Conservation (phyloP, 2,329 filamentous ascomycete genomes). For the Grosmannia serpens region DNA sequence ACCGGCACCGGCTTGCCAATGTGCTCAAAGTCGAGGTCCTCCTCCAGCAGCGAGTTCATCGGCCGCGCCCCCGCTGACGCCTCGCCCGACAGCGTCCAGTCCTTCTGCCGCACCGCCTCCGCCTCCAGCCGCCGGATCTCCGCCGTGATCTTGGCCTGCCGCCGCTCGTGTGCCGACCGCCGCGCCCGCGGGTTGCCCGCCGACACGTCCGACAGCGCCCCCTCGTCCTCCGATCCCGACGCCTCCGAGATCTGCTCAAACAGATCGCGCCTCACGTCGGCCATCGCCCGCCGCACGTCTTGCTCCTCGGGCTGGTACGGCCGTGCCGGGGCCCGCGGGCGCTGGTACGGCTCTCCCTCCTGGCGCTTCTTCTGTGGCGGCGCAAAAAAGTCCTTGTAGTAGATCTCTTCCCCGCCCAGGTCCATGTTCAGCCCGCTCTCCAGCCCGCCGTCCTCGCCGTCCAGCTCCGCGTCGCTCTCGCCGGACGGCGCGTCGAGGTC, state of each 20-base stretch:
- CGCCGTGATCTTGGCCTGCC: conserved; percentile 73
- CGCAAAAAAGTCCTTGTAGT: conserved; percentile 89
- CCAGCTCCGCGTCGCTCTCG: conserved; percentile 50
- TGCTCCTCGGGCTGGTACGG: conserved; percentile 40
- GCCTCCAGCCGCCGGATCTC: conserved; percentile 89
- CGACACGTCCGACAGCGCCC: conserved; percentile 50
- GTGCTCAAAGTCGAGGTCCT: conserved; percentile 93
- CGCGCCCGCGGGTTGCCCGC: conserved; percentile 59
- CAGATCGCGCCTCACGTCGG: conserved; percentile 69
- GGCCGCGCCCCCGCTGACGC: conserved; percentile 72
- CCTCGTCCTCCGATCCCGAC: conserved; percentile 38
- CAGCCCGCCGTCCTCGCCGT: conserved; percentile 39
- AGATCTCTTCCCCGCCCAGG: conserved; percentile 74
- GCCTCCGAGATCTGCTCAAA: conserved; percentile 67
- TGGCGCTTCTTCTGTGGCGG: conserved; percentile 65
- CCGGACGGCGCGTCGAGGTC: conserved; percentile 64
- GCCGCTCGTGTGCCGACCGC: conserved; percentile 73
- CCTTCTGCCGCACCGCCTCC: conserved; percentile 75
- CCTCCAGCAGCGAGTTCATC: conserved; percentile 81
- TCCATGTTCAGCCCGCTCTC: conserved; percentile 15
- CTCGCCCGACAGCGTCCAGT: conserved; percentile 87
- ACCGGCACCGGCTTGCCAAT: conserved; percentile 90
- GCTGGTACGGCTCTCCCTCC: conserved; percentile 32
- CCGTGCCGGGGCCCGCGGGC: conserved; percentile 44
- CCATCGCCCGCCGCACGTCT: conserved; percentile 74